These are phyloP conservation scores for Hordeum vulgare DNA, from an alignment of 176 grass and related monocot species.

Conservation along the genomic window DNA sequence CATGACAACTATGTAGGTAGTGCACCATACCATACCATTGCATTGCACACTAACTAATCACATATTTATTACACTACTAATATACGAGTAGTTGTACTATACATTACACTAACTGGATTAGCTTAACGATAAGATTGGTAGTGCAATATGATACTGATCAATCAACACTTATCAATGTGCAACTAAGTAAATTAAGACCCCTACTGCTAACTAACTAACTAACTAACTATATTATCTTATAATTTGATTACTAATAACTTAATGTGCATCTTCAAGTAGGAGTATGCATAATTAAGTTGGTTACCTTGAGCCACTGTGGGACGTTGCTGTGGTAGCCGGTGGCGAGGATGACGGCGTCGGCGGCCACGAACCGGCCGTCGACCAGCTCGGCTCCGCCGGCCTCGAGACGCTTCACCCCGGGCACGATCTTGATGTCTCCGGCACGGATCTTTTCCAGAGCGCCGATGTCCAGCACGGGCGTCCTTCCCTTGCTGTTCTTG, in stretches of 20 bases:
- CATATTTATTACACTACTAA: not conserved
- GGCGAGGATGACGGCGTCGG: constrained; percentile 53
- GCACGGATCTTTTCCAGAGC: constrained; percentile 41
- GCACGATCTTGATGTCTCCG: constrained; percentile 53
- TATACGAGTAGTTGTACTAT: no score
- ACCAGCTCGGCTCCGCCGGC: constrained; percentile 26
- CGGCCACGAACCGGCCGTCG: constrained; percentile 25
- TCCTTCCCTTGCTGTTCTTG: constrained; percentile 50
- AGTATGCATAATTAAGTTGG: not conserved
- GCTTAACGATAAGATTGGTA: no score
- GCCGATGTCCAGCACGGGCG: constrained; percentile 59
- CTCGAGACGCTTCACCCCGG: constrained; percentile 26
- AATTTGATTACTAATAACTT: no score
- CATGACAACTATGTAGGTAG: not conserved
- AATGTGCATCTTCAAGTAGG: no score
- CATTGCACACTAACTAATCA: not conserved
- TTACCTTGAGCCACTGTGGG: constrained; percentile 53
- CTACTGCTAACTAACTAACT: no score
- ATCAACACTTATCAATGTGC: no score
- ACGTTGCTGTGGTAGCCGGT: constrained; percentile 75
- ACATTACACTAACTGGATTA: no score
- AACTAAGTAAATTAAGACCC: no score
- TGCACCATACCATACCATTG: not conserved
- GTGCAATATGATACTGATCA: no score
- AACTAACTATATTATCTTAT: no score